phyloP scores from a whole-genome alignment of 2,329 filamentous ascomycete species.

The Fusarium concolor region DNA sequence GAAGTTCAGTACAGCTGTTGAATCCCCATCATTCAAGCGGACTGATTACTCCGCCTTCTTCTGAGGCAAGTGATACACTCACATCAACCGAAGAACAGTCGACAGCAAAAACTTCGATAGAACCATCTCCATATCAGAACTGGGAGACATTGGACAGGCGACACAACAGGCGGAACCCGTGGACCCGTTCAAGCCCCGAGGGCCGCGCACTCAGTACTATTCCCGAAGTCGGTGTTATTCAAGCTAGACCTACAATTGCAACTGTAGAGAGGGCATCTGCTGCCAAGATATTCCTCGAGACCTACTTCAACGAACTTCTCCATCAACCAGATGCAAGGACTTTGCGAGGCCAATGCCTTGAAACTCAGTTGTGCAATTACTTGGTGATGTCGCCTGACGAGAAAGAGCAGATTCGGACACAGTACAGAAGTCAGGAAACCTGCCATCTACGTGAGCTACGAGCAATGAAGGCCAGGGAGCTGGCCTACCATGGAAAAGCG shows the following conservation, averaged over 20 bases:
- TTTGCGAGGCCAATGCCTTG: constrained; percentile 51
- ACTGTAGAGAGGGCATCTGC: constrained; percentile 84
- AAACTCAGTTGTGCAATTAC: constrained; percentile 66
- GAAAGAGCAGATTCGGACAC: constrained; percentile 62
- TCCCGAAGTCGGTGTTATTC: constrained; percentile 46
- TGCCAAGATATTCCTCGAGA: constrained; percentile 88
- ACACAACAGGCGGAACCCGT: constrained; percentile 49
- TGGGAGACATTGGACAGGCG: constrained; percentile 42
- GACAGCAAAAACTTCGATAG: constrained; percentile 51
- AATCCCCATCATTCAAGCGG: constrained; percentile 26
- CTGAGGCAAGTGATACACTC: constrained; percentile 42
- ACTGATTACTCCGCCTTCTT: constrained; percentile 45
- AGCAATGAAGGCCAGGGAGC: constrained; percentile 72
- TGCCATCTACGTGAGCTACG: constrained; percentile 80
- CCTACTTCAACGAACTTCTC: constrained; percentile 80
- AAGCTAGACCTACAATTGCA: constrained; percentile 50
- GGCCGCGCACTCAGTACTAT: constrained; percentile 52
- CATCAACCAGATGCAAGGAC: constrained; percentile 54
- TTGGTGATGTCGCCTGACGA: constrained; percentile 67
- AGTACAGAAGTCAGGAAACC: constrained; percentile 76
- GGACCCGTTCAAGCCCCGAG: constrained; percentile 54
- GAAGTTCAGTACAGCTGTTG: constrained; percentile 46
- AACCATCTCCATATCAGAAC: constrained; percentile 46
- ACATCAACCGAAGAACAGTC: constrained; percentile 43
- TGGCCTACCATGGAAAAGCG: constrained; percentile 33